Conservation (phyloP, 768 basidiomycete genomes). For the Suillus spraguei region DNA sequence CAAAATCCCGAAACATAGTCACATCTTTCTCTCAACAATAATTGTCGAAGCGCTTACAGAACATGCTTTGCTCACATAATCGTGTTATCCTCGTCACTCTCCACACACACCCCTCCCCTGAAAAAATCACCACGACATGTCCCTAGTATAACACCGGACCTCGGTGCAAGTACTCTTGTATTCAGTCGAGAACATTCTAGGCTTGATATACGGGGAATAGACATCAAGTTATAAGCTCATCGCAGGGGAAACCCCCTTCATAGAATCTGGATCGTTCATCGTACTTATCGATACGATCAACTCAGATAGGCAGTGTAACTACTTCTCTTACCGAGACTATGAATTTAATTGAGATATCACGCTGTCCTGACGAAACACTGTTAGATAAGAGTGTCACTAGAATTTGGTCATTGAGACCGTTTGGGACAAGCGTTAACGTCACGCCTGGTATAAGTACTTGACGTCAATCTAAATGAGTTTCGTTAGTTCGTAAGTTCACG, state of each 20-base stretch:
- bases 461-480: constrained; percentile 1
- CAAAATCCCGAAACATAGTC: neutral
- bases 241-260: neutral
- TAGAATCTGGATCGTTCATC: neutral
- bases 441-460: constrained; percentile 58
- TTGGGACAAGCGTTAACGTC: constrained; percentile 72
- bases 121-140: neutral
- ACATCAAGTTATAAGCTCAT: neutral
- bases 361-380: neutral
- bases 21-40: neutral
- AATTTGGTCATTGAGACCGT: constrained; percentile 58
- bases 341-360: neutral
- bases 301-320: constrained; percentile 4
- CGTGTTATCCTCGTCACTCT: neutral
- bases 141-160: neutral
- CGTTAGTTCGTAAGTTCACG: constrained; percentile 11
- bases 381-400: constrained; percentile 40
- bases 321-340: neutral
- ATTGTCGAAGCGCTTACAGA: neutral
- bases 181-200: neutral
- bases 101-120: neutral
- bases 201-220: neutral
- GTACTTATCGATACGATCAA: neutral
- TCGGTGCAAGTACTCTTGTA: too few relatives aligned
- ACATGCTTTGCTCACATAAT: neutral